Conservation (phyloP, 2,329 filamentous ascomycete genomes). For the Macrophomina pseudophaseolina region DNA sequence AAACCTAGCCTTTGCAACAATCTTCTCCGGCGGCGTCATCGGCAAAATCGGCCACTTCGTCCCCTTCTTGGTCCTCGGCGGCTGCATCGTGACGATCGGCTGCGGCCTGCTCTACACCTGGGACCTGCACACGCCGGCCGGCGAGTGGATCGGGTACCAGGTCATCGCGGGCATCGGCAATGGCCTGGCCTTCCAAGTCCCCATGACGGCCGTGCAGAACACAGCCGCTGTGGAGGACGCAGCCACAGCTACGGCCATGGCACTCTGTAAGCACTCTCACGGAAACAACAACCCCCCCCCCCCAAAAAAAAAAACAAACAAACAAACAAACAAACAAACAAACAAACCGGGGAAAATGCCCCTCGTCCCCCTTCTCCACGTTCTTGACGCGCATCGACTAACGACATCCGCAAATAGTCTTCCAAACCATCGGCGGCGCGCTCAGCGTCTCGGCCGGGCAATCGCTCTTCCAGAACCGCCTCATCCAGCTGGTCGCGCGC, state of each 20-base stretch:
- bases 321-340: no score
- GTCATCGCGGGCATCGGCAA: constrained; percentile 33
- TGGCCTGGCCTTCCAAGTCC: constrained; percentile 30
- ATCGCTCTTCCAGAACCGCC: constrained; percentile 70
- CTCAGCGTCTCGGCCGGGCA: constrained; percentile 69
- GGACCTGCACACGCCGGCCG: constrained; percentile 26
- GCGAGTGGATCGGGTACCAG: constrained; percentile 41
- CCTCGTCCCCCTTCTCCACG: not conserved
- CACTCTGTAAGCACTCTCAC: constrained; percentile 44
- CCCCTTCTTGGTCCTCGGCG: constrained; percentile 45
- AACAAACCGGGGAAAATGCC: no score
- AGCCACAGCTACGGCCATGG: constrained; percentile 35
- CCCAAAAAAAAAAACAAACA: no score
- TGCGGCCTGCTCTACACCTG: constrained; percentile 37
- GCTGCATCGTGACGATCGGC: constrained; percentile 38
- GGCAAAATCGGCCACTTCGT: constrained; percentile 49
- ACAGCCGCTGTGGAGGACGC: constrained; percentile 24
- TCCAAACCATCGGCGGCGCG: constrained; percentile 69
- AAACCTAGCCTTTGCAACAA: constrained; percentile 29
- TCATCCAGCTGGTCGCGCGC: constrained; percentile 58
- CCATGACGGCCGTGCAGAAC: constrained; percentile 29
- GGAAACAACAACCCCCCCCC: no score
- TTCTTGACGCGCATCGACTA: no score
- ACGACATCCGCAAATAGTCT: constrained; percentile 44
- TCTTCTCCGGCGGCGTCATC: constrained; percentile 40